Percentiles rank a stretch among this genome's conserved stretches.
phyloP scores from a whole-genome alignment of 768 basidiomycete genomes.

The Suillus fuscotomentosus region DNA sequence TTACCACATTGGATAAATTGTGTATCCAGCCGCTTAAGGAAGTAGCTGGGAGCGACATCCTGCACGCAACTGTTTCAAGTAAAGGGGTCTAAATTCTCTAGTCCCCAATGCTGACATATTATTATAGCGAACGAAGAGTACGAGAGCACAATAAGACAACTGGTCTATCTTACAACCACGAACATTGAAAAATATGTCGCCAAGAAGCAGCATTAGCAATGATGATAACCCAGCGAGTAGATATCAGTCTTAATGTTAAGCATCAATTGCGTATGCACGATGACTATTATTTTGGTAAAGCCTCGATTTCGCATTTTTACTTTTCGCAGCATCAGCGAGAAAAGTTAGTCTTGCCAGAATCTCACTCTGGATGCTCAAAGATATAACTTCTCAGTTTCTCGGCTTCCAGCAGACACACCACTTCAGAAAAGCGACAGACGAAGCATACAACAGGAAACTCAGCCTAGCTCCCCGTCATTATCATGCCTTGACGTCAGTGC shows the following conservation, averaged over 20 bases:
- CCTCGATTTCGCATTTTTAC: neutral
- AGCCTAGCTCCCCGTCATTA: neutral
- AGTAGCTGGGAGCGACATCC: slow-evolving; percentile 2
- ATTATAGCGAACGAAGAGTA: slow-evolving; percentile 5
- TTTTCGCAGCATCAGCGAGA: slow-evolving; percentile 5
- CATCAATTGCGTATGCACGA: slow-evolving; percentile 6
- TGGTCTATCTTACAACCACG: slow-evolving; percentile 7
- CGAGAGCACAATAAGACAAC: neutral
- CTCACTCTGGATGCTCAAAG: neutral
- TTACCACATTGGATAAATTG: neutral
- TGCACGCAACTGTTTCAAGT: slow-evolving; percentile 7
- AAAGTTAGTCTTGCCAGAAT: slow-evolving; percentile 2
- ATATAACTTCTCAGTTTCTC: neutral
- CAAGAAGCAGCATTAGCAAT: slow-evolving; percentile 6
- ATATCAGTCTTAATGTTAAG: neutral
- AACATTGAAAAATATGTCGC: slow-evolving; percentile 6
- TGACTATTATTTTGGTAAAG: neutral
- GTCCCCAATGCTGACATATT: neutral
- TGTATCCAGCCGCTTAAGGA: slow-evolving; percentile 7
- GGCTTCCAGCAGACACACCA: neutral
- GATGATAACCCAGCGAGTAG: slow-evolving; percentile 7
- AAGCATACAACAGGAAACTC: neutral
- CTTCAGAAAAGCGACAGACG: neutral
- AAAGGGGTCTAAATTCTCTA: neutral
- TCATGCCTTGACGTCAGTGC: neutral